Conservation (phyloP, 306 rosid species). For the Acmispon strigosus region DNA sequence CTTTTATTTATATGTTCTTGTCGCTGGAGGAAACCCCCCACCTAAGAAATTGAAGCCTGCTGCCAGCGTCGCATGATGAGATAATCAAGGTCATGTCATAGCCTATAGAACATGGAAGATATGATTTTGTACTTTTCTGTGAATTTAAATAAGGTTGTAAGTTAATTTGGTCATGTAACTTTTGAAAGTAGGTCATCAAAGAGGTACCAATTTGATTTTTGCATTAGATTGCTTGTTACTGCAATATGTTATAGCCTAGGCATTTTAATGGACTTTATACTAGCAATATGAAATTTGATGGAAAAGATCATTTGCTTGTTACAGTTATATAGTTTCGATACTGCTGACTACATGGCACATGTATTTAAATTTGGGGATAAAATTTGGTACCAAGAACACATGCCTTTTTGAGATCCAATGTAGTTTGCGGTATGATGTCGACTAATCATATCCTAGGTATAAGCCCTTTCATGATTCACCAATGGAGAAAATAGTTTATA, state of each 20-base stretch:
- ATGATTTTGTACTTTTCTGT: conserved; percentile 18
- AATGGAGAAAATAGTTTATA: no score
- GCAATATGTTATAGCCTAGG: no score
- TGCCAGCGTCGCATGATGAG: conserved; percentile 43
- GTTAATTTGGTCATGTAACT: conserved; percentile 12
- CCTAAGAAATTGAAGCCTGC: conserved; percentile 80
- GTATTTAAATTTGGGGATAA: background rate
- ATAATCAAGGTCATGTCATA: conserved; percentile 8
- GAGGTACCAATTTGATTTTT: conserved; percentile 15
- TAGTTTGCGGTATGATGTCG: no score
- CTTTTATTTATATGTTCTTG: conserved; percentile 71
- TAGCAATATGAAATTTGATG: conserved; percentile 2
- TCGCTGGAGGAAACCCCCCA: conserved; percentile 89
- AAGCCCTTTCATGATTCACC: no score
- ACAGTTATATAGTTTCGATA: background rate
- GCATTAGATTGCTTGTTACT: conserved; percentile 3
- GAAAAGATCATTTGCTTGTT: conserved; percentile 7
- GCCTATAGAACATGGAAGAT: background rate
- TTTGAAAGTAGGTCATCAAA: conserved; percentile 9
- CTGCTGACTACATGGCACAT: background rate
- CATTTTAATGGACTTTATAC: background rate
- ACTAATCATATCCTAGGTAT: no score
- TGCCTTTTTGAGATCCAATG: background rate
- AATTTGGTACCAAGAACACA: conserved; percentile 3
- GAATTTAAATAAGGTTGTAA: conserved; percentile 8